phyloP scores from a whole-genome alignment of 306 rosid species.

The Quercus bicolor region DNA sequence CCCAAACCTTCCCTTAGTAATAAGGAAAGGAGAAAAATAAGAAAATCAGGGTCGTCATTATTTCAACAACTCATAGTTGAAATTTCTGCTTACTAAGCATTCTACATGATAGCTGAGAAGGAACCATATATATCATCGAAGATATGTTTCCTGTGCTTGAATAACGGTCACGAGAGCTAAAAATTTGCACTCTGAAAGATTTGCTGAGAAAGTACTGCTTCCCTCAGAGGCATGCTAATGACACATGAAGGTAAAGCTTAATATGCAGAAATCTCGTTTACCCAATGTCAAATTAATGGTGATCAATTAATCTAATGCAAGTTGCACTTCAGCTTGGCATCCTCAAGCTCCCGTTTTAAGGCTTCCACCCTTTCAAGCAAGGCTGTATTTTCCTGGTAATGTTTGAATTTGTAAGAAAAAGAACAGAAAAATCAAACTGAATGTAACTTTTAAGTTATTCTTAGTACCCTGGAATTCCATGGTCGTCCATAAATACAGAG shows the following conservation, averaged over 20 bases:
- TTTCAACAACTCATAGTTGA: neutral
- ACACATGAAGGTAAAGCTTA: neutral
- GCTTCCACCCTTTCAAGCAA: conserved; percentile 49
- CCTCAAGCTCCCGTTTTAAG: conserved; percentile 52
- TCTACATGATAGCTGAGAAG: neutral
- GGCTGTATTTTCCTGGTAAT: conserved; percentile 48
- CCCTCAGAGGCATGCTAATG: neutral
- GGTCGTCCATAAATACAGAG: neutral
- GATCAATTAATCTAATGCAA: conserved; percentile 25
- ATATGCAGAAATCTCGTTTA: neutral
- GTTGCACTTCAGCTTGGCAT: conserved; percentile 47
- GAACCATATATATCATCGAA: neutral
- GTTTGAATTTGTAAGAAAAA: conserved; percentile 21
- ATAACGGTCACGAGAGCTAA: neutral
- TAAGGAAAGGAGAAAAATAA: neutral
- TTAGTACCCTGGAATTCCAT: neutral
- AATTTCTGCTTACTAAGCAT: neutral
- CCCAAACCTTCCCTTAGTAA: neutral
- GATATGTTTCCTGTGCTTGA: neutral
- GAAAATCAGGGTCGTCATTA: neutral
- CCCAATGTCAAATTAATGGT: neutral
- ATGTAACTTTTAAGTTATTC: neutral
- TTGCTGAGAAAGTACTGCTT: neutral
- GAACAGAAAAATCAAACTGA: neutral
- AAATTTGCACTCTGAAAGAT: neutral